phyloP scores from a whole-genome alignment of 306 rosid species.

The Malus orientalis region DNA sequence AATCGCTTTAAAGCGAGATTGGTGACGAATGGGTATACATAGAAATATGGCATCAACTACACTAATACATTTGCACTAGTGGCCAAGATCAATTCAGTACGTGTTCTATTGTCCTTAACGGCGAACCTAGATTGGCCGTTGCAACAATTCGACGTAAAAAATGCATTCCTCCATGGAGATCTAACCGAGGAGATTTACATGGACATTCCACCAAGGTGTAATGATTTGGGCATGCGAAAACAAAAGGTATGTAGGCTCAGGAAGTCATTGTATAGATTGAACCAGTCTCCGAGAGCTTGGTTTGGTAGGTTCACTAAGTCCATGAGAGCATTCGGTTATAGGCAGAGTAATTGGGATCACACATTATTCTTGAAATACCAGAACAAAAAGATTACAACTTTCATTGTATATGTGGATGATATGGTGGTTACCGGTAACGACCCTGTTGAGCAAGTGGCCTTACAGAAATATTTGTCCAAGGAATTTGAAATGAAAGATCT shows the following conservation, averaged over 20 bases:
- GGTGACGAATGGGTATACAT: too few relatives aligned
- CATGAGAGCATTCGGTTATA: not conserved
- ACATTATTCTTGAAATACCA: too few relatives aligned
- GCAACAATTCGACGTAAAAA: not conserved
- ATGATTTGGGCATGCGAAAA: not conserved
- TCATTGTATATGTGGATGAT: too few relatives aligned
- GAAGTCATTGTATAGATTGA: not conserved
- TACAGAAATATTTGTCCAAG: too few relatives aligned
- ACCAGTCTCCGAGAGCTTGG: not conserved
- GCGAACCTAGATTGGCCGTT: not conserved
- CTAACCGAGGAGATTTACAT: not conserved
- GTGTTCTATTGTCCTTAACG: not conserved
- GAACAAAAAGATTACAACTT: too few relatives aligned
- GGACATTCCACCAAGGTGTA: not conserved
- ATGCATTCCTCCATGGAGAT: not conserved
- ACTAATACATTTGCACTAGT: not conserved
- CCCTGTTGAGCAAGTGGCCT: too few relatives aligned
- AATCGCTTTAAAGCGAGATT: not conserved
- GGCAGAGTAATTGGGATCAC: not conserved
- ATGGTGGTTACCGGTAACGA: too few relatives aligned
- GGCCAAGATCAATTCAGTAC: not conserved
- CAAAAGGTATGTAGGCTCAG: not conserved
- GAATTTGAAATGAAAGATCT: too few relatives aligned
- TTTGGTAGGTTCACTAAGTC: not conserved
- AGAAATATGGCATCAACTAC: not conserved